These are phyloP conservation scores for Sarocladiaceae sp. DNA, from an alignment of 2,329 filamentous ascomycete genomes.

Conservation along the genomic window DNA sequence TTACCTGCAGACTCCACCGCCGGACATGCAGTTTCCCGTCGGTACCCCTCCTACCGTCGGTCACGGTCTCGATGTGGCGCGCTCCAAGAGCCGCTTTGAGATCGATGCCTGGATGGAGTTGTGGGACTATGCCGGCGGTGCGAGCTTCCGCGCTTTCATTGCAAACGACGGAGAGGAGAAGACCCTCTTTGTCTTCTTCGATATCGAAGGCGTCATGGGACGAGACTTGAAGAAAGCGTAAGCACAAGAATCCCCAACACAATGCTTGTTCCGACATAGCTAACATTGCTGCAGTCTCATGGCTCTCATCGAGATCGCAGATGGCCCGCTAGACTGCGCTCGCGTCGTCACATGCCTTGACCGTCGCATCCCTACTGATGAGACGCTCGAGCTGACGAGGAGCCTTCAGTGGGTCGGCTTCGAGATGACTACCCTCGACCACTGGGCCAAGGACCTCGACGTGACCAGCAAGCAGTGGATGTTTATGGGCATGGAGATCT, in stretches of 20 bases:
- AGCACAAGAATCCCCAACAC: no score
- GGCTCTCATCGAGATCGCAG: conserved; percentile 82
- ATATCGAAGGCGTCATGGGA: conserved; percentile 58
- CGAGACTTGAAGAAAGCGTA: conserved; percentile 84
- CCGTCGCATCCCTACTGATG: conserved; percentile 55
- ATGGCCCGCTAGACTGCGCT: conserved; percentile 67
- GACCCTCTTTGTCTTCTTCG: conserved; percentile 84
- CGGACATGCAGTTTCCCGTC: conserved; percentile 35
- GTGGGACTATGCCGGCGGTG: conserved; percentile 79
- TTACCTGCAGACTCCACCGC: conserved; percentile 48
- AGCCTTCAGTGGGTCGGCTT: conserved; percentile 94
- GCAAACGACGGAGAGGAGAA: conserved; percentile 63
- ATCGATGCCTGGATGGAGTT: conserved; percentile 66
- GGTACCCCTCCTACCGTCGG: conserved; percentile 2
- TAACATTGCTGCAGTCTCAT: conserved; percentile 61
- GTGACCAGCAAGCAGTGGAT: conserved; percentile 74
- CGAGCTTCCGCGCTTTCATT: conserved; percentile 81
- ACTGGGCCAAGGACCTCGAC: conserved; percentile 60
- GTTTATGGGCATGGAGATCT: conserved; percentile 84
- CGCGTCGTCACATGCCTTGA: conserved; percentile 78
- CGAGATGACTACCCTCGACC: conserved; percentile 71
- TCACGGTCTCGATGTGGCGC: neutral
- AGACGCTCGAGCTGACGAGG: conserved; percentile 63
- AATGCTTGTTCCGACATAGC: no score
- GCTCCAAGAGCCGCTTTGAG: conserved; percentile 19